Conservation (phyloP, 1,139 yeast species). For the Candida pseudoviswanathii region DNA sequence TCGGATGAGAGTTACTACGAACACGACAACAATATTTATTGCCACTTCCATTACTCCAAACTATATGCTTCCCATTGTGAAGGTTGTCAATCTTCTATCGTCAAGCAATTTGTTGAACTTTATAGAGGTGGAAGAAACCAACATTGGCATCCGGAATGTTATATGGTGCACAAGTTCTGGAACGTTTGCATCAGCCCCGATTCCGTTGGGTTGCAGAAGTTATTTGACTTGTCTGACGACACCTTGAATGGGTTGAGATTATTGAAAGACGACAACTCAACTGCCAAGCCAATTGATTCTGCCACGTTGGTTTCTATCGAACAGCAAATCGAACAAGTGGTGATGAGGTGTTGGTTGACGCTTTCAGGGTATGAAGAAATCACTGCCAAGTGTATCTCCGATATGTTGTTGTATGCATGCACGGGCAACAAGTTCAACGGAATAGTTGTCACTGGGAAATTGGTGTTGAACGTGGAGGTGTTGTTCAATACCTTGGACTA, state of each 20-base stretch:
- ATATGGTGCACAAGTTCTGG: constrained; percentile 97
- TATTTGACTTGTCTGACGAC: constrained; percentile 18
- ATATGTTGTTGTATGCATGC: constrained; percentile 87
- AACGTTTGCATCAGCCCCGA: constrained; percentile 77
- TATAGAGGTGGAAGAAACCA: constrained; percentile 92
- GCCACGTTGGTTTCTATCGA: constrained; percentile 60
- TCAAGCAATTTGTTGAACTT: constrained; percentile 92
- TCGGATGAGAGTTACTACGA: constrained; percentile 93
- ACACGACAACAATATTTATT: constrained; percentile 78
- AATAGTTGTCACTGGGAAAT: constrained; percentile 67
- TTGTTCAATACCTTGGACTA: constrained; percentile 77
- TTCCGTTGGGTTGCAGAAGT: constrained; percentile 53
- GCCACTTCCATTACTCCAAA: constrained; percentile 89
- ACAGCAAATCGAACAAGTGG: constrained; percentile 63
- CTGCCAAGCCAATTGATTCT: constrained; percentile 39
- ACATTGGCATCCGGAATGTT: constrained; percentile 99
- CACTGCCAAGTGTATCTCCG: constrained; percentile 89
- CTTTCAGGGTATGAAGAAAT: constrained; percentile 89
- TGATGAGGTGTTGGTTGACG: constrained; percentile 84
- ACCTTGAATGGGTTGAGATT: constrained; percentile 22
- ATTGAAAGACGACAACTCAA: constrained; percentile 7
- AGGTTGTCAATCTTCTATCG: constrained; percentile 89
- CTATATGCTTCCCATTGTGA: constrained; percentile 87
- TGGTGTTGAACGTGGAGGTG: constrained; percentile 74
- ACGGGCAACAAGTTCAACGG: constrained; percentile 75